Base-by-base conservation (phyloP, 441 rosid genomes). In the Eruca vesicaria region DNA sequence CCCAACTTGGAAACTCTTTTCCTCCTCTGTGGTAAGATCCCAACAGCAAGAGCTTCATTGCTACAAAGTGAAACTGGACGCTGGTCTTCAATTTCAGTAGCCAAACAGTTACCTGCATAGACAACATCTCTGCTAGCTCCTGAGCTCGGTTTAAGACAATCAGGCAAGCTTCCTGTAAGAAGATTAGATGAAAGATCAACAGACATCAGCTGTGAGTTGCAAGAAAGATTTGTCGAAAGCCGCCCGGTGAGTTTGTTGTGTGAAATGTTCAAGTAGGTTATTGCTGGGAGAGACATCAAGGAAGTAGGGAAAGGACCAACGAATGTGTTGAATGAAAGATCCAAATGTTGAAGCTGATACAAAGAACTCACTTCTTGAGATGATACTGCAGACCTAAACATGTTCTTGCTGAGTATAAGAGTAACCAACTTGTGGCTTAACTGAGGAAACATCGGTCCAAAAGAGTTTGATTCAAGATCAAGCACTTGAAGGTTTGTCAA, bases 41-140 rank as follows among this genome's bases (percentile, higher is more conserved):
- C 99, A 32, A 93, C 99, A 45, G 99, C 98, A 33, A 96, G 86
- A 70, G 99, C 98, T 83, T 89, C 92, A 66, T 91, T 96, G 43
- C 77, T 86, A 82, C 99, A 96, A 31, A 88, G 84, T 55, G 90
- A 80, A 66, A 86, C 55, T 9, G 91, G 94, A 72, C 87, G 88
- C 31, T 96, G 99, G 68, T 79, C 75, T 81, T 78, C 81, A 70
- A 79, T 81, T 29, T 57, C 66, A 19, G 78, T 72, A 61, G 77
- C 83, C n/a, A 96, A 81, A 79, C 99, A 96, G 82, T 96, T 96
- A 18, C 84, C 79, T 18, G 84, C 83, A 75, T 84, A 91, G 72
- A 68, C 38, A 65, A 85, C 81, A 64, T 63, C 80, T 79, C 80
- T 84, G 78, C 84, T 84, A 75, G 75, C 36, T 1, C 61, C 82